Evolutionary conservation across 2,329 filamentous ascomycete species (phyloP).

Genomic region (Leptographium procerum): DNA sequence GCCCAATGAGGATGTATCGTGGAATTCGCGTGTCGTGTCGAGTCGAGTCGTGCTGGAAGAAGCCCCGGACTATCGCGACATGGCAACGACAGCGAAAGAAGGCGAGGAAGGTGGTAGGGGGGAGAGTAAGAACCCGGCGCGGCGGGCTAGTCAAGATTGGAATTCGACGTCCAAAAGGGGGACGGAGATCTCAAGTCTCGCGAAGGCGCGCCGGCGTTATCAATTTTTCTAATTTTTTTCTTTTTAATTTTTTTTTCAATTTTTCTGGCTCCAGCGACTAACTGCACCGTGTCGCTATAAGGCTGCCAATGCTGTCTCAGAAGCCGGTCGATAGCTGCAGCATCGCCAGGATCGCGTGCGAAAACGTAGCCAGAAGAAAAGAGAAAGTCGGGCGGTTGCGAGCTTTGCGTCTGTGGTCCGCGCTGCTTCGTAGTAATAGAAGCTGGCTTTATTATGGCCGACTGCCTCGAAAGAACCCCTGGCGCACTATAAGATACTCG

Average conservation of each 20-base stretch:
- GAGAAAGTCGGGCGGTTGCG: background rate
- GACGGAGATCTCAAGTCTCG: background rate
- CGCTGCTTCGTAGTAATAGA: no score
- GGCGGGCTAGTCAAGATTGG: background rate
- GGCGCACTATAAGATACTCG: background rate
- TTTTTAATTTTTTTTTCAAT: background rate
- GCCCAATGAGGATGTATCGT: background rate
- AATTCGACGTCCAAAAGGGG: background rate
- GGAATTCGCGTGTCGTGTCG: background rate
- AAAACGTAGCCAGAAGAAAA: background rate
- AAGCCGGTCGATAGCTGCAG: background rate
- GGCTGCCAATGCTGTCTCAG: background rate
- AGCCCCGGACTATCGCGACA: background rate
- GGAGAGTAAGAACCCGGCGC: background rate
- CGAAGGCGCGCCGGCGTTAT: background rate
- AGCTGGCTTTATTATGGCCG: no score
- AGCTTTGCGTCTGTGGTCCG: background rate
- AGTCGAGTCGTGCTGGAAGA: background rate
- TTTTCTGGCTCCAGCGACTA: background rate
- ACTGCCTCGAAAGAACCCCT: background rate
- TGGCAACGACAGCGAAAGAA: background rate
- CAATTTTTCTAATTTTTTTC: background rate
- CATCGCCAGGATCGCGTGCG: background rate
- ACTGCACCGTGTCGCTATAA: background rate
- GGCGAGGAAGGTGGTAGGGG: background rate